Conservation (phyloP, 1,284 basidiomycete species). For the Ustilago trichophora region DNA sequence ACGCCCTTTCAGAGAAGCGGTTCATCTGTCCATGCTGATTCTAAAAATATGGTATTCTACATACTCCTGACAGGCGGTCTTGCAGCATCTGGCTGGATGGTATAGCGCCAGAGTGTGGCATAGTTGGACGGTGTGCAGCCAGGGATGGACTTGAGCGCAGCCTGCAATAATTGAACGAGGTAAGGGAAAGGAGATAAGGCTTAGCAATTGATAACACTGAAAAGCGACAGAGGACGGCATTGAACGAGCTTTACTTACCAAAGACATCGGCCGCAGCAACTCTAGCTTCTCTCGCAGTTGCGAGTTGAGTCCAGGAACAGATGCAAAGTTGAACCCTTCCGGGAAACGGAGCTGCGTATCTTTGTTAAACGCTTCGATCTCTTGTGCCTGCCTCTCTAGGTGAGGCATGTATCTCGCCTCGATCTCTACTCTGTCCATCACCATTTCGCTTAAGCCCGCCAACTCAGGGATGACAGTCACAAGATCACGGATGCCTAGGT, state of each 20-base stretch:
- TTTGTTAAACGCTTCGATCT: constrained; percentile 78
- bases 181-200: too few species aligned
- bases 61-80: too few species aligned
- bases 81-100: constrained; percentile 17
- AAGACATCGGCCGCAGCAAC: constrained; percentile 74
- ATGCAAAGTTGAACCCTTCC: constrained; percentile 75
- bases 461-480: constrained; percentile 72
- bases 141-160: constrained; percentile 48
- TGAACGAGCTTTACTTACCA: too few species aligned
- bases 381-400: constrained; percentile 76
- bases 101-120: constrained; percentile 51
- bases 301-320: constrained; percentile 76
- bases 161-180: not conserved
- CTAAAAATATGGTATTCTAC: too few species aligned
- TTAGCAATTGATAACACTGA: too few species aligned
- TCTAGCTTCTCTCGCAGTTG: constrained; percentile 78
- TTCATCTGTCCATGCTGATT: too few species aligned
- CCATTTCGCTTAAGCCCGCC: constrained; percentile 68
- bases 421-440: constrained; percentile 27
- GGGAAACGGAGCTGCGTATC: constrained; percentile 80
- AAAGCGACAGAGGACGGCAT: too few species aligned
- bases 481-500: constrained; percentile 71
- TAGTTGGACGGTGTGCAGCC: constrained; percentile 55
- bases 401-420: constrained; percentile 68
- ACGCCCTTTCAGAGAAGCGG: too few species aligned